Evolutionary conservation across 441 rosid species (phyloP).

Genomic region (Eutrema salsugineum): DNA sequence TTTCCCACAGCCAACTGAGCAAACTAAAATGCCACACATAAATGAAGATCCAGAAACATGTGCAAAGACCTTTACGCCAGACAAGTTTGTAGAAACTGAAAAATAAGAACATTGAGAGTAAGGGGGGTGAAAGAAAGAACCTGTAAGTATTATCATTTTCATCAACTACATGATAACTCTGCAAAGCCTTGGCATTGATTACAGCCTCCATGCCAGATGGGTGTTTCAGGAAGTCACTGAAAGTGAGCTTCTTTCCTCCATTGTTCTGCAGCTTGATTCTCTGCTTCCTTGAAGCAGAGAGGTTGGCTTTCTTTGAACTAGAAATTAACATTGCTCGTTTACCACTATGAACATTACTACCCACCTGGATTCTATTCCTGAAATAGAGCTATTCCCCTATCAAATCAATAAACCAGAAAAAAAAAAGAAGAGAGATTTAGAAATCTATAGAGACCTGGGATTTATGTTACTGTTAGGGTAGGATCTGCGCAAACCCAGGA

Average conservation of each 20-base stretch:
- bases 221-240: slow-evolving; percentile 57
- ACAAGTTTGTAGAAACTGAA: background rate
- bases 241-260: slow-evolving; percentile 34
- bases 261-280: slow-evolving; percentile 48
- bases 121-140: slow-evolving; percentile 30
- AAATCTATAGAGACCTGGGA: slow-evolving; percentile 11
- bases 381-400: background rate
- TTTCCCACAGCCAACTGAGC: background rate
- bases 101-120: background rate
- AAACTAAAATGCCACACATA: background rate
- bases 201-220: slow-evolving; percentile 73
- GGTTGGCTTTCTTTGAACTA: slow-evolving; percentile 56
- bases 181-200: slow-evolving; percentile 56
- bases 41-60: background rate
- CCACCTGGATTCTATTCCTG: slow-evolving; percentile 39
- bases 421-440: background rate
- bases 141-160: slow-evolving; percentile 49
- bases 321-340: slow-evolving; percentile 13
- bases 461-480: slow-evolving; percentile 1
- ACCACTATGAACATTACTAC: slow-evolving; percentile 11
- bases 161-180: slow-evolving; percentile 50
- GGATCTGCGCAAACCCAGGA: slow-evolving; percentile 4
- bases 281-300: slow-evolving; percentile 59
- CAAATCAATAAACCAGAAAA: background rate
- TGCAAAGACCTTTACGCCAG: background rate